A percentile compares a stretch with the other conserved stretches of the same genome.
Evolutionary conservation across 2,329 filamentous ascomycete genomes (phyloP).

Genomic region (Neopestalotiopsis rosae): DNA sequence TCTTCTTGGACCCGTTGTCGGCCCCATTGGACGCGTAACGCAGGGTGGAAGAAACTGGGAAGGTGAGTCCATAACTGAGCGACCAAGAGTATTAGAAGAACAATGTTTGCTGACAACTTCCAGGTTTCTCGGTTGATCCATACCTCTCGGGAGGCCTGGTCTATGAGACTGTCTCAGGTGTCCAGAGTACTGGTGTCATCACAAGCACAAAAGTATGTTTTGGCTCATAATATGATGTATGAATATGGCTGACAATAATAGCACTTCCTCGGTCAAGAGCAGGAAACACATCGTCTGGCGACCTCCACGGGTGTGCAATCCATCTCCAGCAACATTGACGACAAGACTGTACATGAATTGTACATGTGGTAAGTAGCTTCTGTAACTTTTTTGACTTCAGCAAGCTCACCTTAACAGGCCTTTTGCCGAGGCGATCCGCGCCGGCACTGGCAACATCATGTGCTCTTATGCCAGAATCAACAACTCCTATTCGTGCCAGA

Average conservation of each 20-base stretch:
- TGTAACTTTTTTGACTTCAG: too few relatives aligned
- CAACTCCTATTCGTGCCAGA: slow-evolving; percentile 55
- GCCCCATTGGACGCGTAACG: slow-evolving; percentile 56
- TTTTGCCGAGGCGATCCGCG: slow-evolving; percentile 48
- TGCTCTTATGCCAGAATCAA: slow-evolving; percentile 53
- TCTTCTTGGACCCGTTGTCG: slow-evolving; percentile 69
- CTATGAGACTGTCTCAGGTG: slow-evolving; percentile 55
- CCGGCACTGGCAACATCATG: slow-evolving; percentile 45
- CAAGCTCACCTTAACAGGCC: slow-evolving; percentile 49
- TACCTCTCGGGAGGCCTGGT: slow-evolving; percentile 58
- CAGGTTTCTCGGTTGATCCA: slow-evolving; percentile 48
- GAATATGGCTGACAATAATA: slow-evolving; percentile 50
- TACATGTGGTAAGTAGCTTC: slow-evolving; percentile 53
- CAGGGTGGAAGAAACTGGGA: slow-evolving; percentile 61
- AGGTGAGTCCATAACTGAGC: slow-evolving; percentile 16
- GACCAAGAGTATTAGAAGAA: not conserved
- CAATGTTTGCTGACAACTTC: not conserved
- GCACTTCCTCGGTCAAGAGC: slow-evolving; percentile 70
- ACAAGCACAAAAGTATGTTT: slow-evolving; percentile 25
- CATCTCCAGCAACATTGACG: slow-evolving; percentile 52
- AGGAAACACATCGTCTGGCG: slow-evolving; percentile 67
- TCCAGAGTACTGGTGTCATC: slow-evolving; percentile 39
- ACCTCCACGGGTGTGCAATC: slow-evolving; percentile 60
- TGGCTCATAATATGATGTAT: slow-evolving; percentile 54
- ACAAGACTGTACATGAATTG: slow-evolving; percentile 60